Conservation (phyloP, 257 asterid species). For the Solanum peruvianum region DNA sequence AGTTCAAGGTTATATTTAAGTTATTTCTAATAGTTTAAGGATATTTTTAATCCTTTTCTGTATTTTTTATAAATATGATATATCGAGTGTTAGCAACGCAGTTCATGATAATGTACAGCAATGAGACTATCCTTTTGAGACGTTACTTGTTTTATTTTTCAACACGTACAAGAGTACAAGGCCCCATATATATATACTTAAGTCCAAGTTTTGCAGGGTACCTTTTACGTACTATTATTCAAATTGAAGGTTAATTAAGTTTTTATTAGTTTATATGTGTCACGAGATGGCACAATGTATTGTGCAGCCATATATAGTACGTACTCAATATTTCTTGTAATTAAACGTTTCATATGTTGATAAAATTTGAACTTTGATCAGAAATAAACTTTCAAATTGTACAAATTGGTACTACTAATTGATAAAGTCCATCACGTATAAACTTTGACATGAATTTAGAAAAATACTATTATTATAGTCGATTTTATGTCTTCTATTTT, state of each 20-base stretch:
- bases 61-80: not conserved
- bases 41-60: fast-evolving
- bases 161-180: not conserved
- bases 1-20: no score
- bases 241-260: not conserved
- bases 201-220: not conserved
- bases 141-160: not conserved
- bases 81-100: not conserved
- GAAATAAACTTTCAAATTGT: not conserved
- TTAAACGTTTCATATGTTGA: not conserved
- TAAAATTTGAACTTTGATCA: not conserved
- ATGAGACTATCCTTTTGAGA: not conserved
- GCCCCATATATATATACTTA: not conserved
- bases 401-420: not conserved
- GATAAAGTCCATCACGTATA: not conserved
- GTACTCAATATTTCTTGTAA: not conserved
- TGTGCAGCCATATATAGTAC: not conserved
- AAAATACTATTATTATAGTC: not conserved
- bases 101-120: not conserved
- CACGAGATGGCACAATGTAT: not conserved
- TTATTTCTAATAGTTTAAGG: no score
- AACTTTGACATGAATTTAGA: not conserved
- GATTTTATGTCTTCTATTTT: not conserved
- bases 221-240: not conserved
- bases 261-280: not conserved